A percentile compares a stretch with the other conserved stretches of the same genome.
phyloP scores from a whole-genome alignment of 2,329 filamentous ascomycete genomes.

The Alternaria sp. region DNA sequence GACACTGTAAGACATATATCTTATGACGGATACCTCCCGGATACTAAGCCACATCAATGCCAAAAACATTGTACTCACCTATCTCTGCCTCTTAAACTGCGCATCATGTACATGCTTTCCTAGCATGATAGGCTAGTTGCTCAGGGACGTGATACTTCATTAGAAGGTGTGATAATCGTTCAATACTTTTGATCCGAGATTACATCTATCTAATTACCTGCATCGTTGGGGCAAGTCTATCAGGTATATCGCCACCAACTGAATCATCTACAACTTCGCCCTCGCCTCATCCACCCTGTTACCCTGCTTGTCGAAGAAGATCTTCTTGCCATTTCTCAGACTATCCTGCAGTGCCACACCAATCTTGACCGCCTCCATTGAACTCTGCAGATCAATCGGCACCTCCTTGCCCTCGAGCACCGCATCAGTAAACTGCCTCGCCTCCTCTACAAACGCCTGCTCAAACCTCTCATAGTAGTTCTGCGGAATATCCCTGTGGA shows the following conservation, averaged over 20 bases:
- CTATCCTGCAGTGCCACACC: slow-evolving; percentile 61
- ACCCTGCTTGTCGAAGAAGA: slow-evolving; percentile 65
- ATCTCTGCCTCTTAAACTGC: neutral
- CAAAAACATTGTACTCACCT: neutral
- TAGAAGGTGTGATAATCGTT: neutral
- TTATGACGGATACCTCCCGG: neutral
- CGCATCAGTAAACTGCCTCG: slow-evolving; percentile 68
- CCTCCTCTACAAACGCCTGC: slow-evolving; percentile 70
- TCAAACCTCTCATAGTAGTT: slow-evolving; percentile 71
- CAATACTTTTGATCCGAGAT: neutral
- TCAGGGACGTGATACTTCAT: neutral
- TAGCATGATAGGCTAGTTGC: neutral
- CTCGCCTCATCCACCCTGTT: slow-evolving; percentile 52
- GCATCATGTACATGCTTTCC: no score
- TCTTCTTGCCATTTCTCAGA: slow-evolving; percentile 56
- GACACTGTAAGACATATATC: neutral
- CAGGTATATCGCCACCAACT: neutral
- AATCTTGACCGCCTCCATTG: slow-evolving; percentile 68
- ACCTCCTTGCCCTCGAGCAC: slow-evolving; percentile 65
- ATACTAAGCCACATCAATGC: neutral
- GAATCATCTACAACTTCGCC: slow-evolving; percentile 47
- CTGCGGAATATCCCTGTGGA: slow-evolving; percentile 67
- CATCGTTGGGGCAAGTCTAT: no score
- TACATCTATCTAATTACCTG: neutral
- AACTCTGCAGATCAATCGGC: slow-evolving; percentile 66